phyloP scores from a whole-genome alignment of 495 filamentous ascomycete genomes.

The Cladorrhinum samala region DNA sequence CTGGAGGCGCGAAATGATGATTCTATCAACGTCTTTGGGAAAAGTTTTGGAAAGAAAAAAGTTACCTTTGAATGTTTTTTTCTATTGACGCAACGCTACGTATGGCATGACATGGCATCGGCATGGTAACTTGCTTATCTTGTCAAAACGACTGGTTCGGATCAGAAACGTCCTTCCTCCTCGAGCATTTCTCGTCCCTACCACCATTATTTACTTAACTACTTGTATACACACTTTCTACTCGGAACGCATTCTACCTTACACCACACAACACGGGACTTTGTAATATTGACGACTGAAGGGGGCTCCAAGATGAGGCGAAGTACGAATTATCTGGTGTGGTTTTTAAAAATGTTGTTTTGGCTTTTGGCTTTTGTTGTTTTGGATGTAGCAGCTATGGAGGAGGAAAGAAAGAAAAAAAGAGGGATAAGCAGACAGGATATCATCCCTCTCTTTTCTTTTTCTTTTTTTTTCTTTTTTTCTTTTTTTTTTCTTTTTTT shows the following conservation, averaged over 20 bases:
- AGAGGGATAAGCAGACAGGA: neutral
- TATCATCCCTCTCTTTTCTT: neutral
- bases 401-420: neutral
- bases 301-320: too few relatives aligned
- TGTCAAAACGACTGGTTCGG: too few relatives aligned
- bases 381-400: neutral
- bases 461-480: conserved; percentile 1
- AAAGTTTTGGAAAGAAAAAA: conserved; percentile 8
- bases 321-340: too few relatives aligned
- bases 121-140: neutral
- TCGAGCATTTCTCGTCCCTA: too few relatives aligned
- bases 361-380: neutral
- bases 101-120: neutral
- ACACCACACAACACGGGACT: too few relatives aligned
- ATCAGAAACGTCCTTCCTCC: too few relatives aligned
- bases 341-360: too few relatives aligned
- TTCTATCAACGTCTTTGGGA: neutral
- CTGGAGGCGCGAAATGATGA: conserved; percentile 14
- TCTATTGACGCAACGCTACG: neutral
- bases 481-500: neutral
- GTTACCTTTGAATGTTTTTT: neutral
- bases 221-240: too few relatives aligned
- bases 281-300: too few relatives aligned
- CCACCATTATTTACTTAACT: too few relatives aligned
- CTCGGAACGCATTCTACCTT: too few relatives aligned